phyloP scores from a whole-genome alignment of 768 basidiomycete species.

The Lactifluus volemus region DNA sequence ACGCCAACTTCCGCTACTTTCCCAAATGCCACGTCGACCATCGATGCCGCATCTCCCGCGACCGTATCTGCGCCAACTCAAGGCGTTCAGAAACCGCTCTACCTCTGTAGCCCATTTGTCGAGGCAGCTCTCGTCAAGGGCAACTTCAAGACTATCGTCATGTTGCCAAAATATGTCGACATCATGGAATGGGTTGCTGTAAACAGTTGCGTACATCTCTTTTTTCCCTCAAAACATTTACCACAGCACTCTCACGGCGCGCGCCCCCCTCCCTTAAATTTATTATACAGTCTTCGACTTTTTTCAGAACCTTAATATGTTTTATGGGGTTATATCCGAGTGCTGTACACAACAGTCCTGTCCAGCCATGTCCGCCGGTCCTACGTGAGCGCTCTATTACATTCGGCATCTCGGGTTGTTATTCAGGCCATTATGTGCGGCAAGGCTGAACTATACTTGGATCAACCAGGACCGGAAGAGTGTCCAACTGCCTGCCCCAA shows the following conservation, averaged over 20 bases:
- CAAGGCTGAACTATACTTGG: conserved; percentile 90
- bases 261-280: conserved; percentile 11
- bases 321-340: conserved; percentile 91
- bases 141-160: conserved; percentile 97
- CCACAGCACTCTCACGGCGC: background rate
- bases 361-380: conserved; percentile 87
- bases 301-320: conserved; percentile 94
- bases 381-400: conserved; percentile 45
- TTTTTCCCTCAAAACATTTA: background rate
- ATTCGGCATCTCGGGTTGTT: background rate
- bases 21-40: conserved; percentile 27
- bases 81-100: conserved; percentile 56
- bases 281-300: conserved; percentile 84
- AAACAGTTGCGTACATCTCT: conserved; percentile 54
- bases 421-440: background rate
- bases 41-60: conserved; percentile 30
- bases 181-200: conserved; percentile 97
- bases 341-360: conserved; percentile 86
- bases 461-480: conserved; percentile 86
- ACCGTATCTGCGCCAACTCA: conserved; percentile 36
- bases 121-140: conserved; percentile 95
- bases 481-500: conserved; percentile 83
- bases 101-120: conserved; percentile 90
- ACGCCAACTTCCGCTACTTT: conserved; percentile 66
- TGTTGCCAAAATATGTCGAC: conserved; percentile 91